Percentiles rank a stretch among this genome's conserved stretches.
Conservation (phyloP, 2,329 filamentous ascomycete genomes). For the Calonectria multiphialidica region DNA sequence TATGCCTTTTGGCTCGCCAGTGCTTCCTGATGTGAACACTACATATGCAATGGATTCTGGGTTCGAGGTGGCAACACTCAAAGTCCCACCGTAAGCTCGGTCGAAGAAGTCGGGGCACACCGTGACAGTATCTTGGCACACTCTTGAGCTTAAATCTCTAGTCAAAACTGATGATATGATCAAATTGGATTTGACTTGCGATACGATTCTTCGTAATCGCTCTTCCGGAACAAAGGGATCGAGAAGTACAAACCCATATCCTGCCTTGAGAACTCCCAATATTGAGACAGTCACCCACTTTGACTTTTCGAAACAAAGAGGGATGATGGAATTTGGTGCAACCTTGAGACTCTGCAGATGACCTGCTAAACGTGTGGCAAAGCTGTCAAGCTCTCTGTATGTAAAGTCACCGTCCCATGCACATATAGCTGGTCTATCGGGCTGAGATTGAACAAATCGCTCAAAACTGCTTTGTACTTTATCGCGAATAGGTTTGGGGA, state of each 20-base stretch:
- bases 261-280: background rate
- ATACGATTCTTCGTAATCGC: background rate
- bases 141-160: background rate
- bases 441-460: constrained; percentile 6
- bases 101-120: background rate
- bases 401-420: constrained; percentile 1
- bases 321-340: background rate
- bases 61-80: background rate
- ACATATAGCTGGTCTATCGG: background rate
- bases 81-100: background rate
- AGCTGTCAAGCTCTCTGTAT: background rate
- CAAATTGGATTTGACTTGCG: background rate
- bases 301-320: background rate
- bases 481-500: constrained; percentile 26
- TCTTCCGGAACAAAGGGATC: background rate
- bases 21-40: constrained; percentile 43
- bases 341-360: background rate
- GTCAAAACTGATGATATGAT: background rate
- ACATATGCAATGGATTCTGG: constrained; percentile 24
- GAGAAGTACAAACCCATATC: background rate
- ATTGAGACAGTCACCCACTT: background rate
- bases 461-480: constrained; percentile 32
- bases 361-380: background rate
- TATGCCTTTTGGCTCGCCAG: constrained; percentile 42
- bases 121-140: background rate